Base-by-base conservation (phyloP, 495 filamentous ascomycete species). In the Penicillium cataractarum region DNA sequence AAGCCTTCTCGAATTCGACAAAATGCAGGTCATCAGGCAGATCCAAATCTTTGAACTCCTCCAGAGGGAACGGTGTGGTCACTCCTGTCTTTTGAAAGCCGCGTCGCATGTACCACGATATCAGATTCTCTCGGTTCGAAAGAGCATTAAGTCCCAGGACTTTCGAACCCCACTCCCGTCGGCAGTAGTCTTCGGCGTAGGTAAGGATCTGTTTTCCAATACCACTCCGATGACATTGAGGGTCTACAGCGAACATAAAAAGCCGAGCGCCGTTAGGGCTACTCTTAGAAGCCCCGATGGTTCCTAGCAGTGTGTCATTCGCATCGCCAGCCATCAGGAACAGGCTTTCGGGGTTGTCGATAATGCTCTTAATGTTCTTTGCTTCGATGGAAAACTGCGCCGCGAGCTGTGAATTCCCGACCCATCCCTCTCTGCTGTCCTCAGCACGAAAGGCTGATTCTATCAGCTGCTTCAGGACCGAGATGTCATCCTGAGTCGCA, bases 391-490 rank as follows among this genome's bases (percentile, higher is more conserved):
- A 69, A 19, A 75, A 76, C 57, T 66, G 66, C 0, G 63, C 48
- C 1, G 73, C 58, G 21, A 82, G 69, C 9, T 75, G 70, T 39
- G 73, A 65, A 46, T 76, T 67, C 9, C 71, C 76, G 2, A 75
- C 79, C 79, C 78, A 82, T 55, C 71, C 74, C 42, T 63, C 29
- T 22, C 75, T 61, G 63, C 58, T 76, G 27, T 77, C 70, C 21
- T 74, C 69, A 50, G 78, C 72, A 44, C 75, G 78, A 61, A 80
- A 82, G 13, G 79, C 78, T 6, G 73, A 73, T 65, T 78, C 68
- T 0, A 82, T 73, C 6, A 82, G 69, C 33, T 60, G 57, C 10
- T 71, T 69, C 31, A 79, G 48, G n/a, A 27, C 49, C 7, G 33
- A n/a, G 9, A 65, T 76, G 59, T 79, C 72, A 1, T 64, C 65